Evolutionary conservation across 2,329 filamentous ascomycete species (phyloP).

Genomic region (Verticillium zaregamsianum): DNA sequence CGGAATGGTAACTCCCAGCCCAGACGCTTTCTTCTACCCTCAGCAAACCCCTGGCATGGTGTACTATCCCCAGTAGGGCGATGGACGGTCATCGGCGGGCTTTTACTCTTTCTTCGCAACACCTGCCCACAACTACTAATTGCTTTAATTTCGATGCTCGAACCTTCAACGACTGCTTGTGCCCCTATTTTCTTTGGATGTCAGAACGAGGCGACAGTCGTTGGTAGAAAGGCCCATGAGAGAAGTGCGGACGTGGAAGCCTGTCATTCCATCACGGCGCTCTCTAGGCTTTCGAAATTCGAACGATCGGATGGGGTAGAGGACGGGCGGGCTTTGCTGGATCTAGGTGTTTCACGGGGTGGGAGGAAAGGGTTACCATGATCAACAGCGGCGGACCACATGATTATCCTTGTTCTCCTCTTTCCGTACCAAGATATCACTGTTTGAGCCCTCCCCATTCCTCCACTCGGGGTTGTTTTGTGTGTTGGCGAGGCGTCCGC

Average conservation of each 20-base stretch:
- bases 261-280: neutral
- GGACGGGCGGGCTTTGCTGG: neutral
- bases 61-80: slow-evolving; percentile 56
- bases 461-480: neutral
- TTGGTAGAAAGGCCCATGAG: neutral
- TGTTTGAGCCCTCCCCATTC: neutral
- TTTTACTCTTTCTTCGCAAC: slow-evolving; percentile 1
- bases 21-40: slow-evolving; percentile 68
- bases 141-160: neutral
- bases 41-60: slow-evolving; percentile 51
- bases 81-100: slow-evolving; percentile 8
- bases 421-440: slow-evolving; percentile 6
- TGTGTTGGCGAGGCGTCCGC: neutral
- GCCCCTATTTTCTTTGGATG: neutral
- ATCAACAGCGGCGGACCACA: slow-evolving; percentile 1
- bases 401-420: slow-evolving; percentile 2
- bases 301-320: neutral
- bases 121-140: neutral
- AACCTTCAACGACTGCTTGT: neutral
- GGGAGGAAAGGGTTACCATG: neutral
- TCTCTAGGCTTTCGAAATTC: neutral
- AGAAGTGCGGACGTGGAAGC: neutral
- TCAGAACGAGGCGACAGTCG: neutral
- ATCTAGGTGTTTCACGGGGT: neutral
- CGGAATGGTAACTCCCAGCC: slow-evolving; percentile 71